phyloP scores from a whole-genome alignment of 108 stramenopile species.

The Nitzschia putrida region DNA sequence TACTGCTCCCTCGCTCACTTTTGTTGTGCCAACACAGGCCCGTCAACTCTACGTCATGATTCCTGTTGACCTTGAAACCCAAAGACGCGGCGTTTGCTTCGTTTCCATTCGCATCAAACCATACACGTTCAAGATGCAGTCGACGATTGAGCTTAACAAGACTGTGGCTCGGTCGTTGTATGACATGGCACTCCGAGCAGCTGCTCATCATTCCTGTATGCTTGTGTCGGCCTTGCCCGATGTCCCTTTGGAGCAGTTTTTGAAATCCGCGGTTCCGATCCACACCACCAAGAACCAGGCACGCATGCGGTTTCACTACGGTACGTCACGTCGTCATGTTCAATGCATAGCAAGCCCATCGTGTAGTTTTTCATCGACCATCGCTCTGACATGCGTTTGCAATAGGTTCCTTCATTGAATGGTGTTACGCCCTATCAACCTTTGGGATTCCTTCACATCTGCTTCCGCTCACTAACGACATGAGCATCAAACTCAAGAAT shows the following conservation, averaged over 20 bases:
- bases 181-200: neutral
- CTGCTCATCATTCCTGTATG: neutral
- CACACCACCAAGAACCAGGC: neutral
- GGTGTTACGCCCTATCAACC: neutral
- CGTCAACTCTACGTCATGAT: neutral
- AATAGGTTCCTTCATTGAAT: conserved; percentile 1
- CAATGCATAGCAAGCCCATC: neutral
- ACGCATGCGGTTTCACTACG: neutral
- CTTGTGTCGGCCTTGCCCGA: neutral
- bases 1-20: no score
- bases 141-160: neutral
- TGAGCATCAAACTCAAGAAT: neutral
- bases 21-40: neutral
- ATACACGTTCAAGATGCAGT: neutral
- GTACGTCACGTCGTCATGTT: neutral
- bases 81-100: neutral
- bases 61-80: neutral
- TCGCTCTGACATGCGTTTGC: no score
- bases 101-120: neutral
- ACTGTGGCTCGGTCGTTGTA: neutral
- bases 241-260: neutral
- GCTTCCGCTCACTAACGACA: neutral
- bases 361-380: neutral
- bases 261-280: neutral
- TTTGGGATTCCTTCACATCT: neutral